Conservation (phyloP, 441 rosid species). For the Croton laevigatus region DNA sequence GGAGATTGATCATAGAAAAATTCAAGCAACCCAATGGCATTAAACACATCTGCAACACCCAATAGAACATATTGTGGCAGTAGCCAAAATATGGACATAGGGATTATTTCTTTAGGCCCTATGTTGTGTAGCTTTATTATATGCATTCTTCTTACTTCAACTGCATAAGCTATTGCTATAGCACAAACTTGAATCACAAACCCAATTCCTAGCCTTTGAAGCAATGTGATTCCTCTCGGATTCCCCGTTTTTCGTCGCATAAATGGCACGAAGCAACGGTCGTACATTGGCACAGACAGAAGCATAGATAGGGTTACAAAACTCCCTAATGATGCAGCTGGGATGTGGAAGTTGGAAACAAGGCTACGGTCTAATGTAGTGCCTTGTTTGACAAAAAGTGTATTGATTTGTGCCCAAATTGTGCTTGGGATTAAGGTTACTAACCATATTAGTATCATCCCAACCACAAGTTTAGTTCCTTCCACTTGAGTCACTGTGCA, state of each 20-base stretch:
- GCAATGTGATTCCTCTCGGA: constrained; percentile 76
- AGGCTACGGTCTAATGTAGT: constrained; percentile 64
- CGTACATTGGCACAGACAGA: constrained; percentile 70
- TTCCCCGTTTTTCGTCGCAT: constrained; percentile 63
- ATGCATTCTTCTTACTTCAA: constrained; percentile 62
- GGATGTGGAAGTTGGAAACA: constrained; percentile 61
- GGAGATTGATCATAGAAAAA: constrained; percentile 92
- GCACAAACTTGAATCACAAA: constrained; percentile 62
- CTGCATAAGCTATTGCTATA: constrained; percentile 57
- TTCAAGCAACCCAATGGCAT: constrained; percentile 70
- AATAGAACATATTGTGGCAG: constrained; percentile 76
- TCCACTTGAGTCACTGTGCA: constrained; percentile 86
- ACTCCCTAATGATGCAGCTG: constrained; percentile 78
- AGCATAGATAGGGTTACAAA: constrained; percentile 85
- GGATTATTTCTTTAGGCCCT: constrained; percentile 53
- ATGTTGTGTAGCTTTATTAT: constrained; percentile 36
- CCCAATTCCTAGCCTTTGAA: constrained; percentile 79
- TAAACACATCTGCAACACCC: constrained; percentile 77
- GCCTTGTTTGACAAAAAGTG: constrained; percentile 87
- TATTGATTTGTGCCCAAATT: constrained; percentile 87
- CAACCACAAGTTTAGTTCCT: constrained; percentile 61
- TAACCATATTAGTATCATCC: constrained; percentile 69
- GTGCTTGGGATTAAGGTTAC: constrained; percentile 80
- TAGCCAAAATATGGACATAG: constrained; percentile 77
- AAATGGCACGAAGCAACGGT: constrained; percentile 68